Conservation (phyloP, 176 grass and related monocot genomes). For the Bonia amplexicaulis region DNA sequence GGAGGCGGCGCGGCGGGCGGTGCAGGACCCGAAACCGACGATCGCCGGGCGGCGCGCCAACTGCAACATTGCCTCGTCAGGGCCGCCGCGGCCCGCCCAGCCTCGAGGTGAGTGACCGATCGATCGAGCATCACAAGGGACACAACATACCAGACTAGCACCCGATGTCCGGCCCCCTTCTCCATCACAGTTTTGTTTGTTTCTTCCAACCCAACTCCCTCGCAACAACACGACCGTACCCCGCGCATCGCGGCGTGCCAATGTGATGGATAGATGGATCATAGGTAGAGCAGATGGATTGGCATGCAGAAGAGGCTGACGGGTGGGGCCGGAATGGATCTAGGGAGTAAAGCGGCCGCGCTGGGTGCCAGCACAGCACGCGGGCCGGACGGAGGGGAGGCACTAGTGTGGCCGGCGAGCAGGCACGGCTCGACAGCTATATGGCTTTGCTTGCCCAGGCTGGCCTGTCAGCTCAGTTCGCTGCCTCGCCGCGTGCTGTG, state of each 20-base stretch:
- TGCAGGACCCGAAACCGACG: constrained; percentile 75
- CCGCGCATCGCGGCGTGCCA: background rate
- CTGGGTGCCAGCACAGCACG: background rate
- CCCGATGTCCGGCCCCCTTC: background rate
- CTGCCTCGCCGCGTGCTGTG: background rate
- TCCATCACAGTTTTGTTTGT: background rate
- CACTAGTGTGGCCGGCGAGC: background rate
- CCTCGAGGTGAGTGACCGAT: constrained; percentile 44
- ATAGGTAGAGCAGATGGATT: background rate
- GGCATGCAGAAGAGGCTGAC: background rate
- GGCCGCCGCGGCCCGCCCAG: constrained; percentile 55
- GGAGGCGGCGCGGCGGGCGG: constrained; percentile 66
- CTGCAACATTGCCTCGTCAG: constrained; percentile 94
- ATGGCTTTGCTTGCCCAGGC: constrained; percentile 33
- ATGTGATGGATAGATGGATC: background rate
- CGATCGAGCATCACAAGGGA: background rate
- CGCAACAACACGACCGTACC: background rate
- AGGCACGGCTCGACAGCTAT: background rate
- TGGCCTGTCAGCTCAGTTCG: constrained; percentile 34
- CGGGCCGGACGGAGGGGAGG: background rate
- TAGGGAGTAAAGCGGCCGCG: background rate
- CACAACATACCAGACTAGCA: background rate
- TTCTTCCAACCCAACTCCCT: background rate
- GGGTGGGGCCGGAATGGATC: background rate
- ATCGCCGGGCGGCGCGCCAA: constrained; percentile 92